These are phyloP conservation scores for Mycena polygramma DNA, from an alignment of 768 basidiomycete genomes.

Conservation along the genomic window DNA sequence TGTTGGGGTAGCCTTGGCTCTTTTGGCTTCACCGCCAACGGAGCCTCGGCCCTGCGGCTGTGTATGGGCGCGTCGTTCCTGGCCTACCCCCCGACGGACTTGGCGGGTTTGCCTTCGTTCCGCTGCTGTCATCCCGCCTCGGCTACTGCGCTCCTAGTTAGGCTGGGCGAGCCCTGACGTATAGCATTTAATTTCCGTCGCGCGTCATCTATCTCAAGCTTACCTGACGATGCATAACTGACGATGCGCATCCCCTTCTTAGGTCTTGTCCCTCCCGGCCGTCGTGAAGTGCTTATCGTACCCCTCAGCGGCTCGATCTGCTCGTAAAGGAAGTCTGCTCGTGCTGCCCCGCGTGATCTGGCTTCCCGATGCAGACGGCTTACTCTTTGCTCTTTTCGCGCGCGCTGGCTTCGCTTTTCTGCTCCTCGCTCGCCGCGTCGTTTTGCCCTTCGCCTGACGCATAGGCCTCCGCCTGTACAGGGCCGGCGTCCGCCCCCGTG, in stretches of 20 bases:
- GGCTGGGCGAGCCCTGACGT: conserved; percentile 17
- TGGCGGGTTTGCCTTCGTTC: conserved; percentile 15
- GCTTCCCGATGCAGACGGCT: conserved; percentile 8
- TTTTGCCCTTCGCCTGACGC: not conserved
- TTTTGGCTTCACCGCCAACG: conserved; percentile 9
- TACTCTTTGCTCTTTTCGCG: too few species aligned
- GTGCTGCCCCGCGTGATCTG: conserved; percentile 50
- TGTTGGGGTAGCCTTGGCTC: not conserved
- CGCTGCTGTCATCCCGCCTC: conserved; percentile 1
- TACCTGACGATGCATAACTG: not conserved
- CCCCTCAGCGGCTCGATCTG: conserved; percentile 89
- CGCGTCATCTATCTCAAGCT: conserved; percentile 12
- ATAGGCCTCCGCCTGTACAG: conserved; percentile 88
- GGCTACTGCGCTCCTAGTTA: not conserved
- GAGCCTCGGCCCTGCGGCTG: not conserved
- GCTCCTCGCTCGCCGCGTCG: too few species aligned
- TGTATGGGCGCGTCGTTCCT: not conserved
- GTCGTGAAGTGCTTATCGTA: conserved; percentile 96
- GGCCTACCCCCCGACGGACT: conserved; percentile 3
- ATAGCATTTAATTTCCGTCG: conserved; percentile 22
- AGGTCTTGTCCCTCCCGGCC: conserved; percentile 93
- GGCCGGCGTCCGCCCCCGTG: conserved; percentile 91
- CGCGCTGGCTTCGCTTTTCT: conserved; percentile 10
- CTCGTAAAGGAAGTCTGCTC: conserved; percentile 91
- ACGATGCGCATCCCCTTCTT: conserved; percentile 29